These are phyloP conservation scores for Astraeus odoratus DNA, from an alignment of 768 basidiomycete genomes.

Conservation along the genomic window DNA sequence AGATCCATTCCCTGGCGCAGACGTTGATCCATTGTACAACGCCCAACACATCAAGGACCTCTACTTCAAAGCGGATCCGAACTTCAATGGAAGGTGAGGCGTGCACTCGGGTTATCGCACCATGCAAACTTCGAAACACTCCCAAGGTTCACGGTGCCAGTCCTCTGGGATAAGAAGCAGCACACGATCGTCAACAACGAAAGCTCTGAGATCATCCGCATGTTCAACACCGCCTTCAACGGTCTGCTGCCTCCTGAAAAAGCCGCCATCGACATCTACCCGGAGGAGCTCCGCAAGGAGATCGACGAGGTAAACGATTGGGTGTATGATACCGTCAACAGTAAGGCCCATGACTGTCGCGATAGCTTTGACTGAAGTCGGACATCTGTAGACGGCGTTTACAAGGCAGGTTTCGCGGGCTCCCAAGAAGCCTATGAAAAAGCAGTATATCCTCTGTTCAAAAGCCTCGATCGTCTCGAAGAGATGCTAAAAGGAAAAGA, in stretches of 20 bases:
- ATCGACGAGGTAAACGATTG: constrained; percentile 84
- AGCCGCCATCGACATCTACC: constrained; percentile 70
- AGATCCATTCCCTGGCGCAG: constrained; percentile 64
- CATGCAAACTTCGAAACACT: neutral
- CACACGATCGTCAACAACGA: constrained; percentile 94
- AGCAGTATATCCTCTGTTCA: constrained; percentile 69
- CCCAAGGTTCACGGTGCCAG: constrained; percentile 74
- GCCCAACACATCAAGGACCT: constrained; percentile 75
- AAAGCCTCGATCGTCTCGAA: constrained; percentile 77
- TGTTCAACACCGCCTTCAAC: constrained; percentile 85
- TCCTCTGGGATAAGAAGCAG: constrained; percentile 89
- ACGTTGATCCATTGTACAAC: constrained; percentile 67
- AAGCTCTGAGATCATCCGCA: constrained; percentile 89
- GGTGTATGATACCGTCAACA: constrained; percentile 83
- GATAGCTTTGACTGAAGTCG: neutral
- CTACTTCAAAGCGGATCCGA: constrained; percentile 68
- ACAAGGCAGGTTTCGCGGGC: constrained; percentile 83
- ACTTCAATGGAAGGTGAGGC: constrained; percentile 61
- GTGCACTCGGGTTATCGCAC: neutral
- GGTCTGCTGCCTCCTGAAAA: constrained; percentile 58
- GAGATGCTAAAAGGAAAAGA: constrained; percentile 69
- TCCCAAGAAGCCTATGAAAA: constrained; percentile 74
- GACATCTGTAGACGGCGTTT: constrained; percentile 66
- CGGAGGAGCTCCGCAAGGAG: constrained; percentile 56
- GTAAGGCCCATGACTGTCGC: constrained; percentile 27